A percentile compares a stretch with the other conserved stretches of the same genome.
Evolutionary conservation across 1,139 yeast species (phyloP).

Genomic region (Debaryomyces coudertii): DNA sequence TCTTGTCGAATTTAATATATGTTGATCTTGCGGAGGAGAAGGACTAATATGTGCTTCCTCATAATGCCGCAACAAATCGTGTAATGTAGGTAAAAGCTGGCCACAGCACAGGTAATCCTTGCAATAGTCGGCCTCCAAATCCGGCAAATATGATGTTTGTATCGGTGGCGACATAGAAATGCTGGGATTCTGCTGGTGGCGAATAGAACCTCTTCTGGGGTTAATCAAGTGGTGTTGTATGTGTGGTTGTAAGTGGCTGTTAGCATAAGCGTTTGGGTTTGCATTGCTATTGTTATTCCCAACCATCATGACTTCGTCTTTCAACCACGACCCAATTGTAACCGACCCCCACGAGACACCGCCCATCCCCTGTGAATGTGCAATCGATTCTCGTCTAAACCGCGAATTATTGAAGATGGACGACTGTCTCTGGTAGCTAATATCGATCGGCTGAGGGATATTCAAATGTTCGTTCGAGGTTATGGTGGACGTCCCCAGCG

Average conservation of each 20-base stretch:
- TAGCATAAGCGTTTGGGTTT: conserved; percentile 24
- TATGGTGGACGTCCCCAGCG: conserved; percentile 10
- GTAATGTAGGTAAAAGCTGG: conserved; percentile 84
- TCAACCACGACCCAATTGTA: conserved; percentile 92
- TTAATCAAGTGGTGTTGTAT: conserved; percentile 36
- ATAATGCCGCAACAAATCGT: conserved; percentile 89
- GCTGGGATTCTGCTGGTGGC: conserved; percentile 27
- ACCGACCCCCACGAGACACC: conserved; percentile 98
- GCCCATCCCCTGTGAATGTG: conserved; percentile 97
- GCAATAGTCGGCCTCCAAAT: conserved; percentile 93
- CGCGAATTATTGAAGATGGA: conserved; percentile 41
- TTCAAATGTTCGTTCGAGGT: conserved; percentile 16
- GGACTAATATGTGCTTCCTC: conserved; percentile 94
- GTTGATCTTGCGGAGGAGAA: conserved; percentile 52
- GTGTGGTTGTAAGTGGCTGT: conserved; percentile 18
- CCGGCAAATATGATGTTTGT: conserved; percentile 81
- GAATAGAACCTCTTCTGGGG: conserved; percentile 48
- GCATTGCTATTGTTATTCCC: conserved; percentile 25
- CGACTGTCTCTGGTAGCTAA: conserved; percentile 47
- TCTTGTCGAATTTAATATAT: conserved; percentile 37
- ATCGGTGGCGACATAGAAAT: conserved; percentile 65
- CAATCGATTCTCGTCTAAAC: conserved; percentile 83
- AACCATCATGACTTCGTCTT: conserved; percentile 81
- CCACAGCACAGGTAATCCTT: conserved; percentile 98
- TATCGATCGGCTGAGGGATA: conserved; percentile 52